Base-by-base conservation (phyloP, 2,329 filamentous ascomycete species). In the Fragosphaeria purpurea region DNA sequence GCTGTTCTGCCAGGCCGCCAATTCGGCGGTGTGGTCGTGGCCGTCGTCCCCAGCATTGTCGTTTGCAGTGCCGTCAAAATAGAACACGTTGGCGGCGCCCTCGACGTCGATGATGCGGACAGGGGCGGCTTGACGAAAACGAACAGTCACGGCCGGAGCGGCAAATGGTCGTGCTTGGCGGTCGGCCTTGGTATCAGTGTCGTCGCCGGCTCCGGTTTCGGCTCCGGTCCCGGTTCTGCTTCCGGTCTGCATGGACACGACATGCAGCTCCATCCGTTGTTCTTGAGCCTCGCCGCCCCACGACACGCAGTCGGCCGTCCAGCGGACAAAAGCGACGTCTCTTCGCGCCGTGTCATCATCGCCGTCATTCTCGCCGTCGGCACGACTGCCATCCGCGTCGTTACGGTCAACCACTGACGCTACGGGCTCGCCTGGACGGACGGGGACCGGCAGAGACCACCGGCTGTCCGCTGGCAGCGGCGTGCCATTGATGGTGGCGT, bases 401-500 rank as follows among this genome's bases (percentile, higher is more conserved):
- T 22, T 22, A 22, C 22, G 22, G 22, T 22, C 22, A 22, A 22
- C 22, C 22, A 22, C 22, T 22, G 22, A 22, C 22, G 22, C 22
- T 22, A 22, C 22, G 22, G 22, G 22, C 22, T 22, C 22, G 22
- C 22, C 22, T 22, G 22, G 22, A 22, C 22, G 22, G 50, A 67
- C 68, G 33, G 66, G 57, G 34, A 67, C 62, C 11, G 62, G 61
- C 50, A 78, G 61, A 22, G 64, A 58, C 22, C 72, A 73, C 34
- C 65, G 66, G 46, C 73, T 73, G 42, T 67, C 63, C 52, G 70
- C 68, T 12, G 62, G 55, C 5, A 77, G 63, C 5, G 60, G 40
- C 51, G 72, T 67, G 52, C 68, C 71, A 59, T 76, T 71, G 52
- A 79, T 59, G 13, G 67, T 70, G 51, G 76, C 63, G 55, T 72